Percentiles rank a stretch among this genome's conserved stretches.
Evolutionary conservation across 306 rosid species (phyloP).

Genomic region (Corylus avellana): DNA sequence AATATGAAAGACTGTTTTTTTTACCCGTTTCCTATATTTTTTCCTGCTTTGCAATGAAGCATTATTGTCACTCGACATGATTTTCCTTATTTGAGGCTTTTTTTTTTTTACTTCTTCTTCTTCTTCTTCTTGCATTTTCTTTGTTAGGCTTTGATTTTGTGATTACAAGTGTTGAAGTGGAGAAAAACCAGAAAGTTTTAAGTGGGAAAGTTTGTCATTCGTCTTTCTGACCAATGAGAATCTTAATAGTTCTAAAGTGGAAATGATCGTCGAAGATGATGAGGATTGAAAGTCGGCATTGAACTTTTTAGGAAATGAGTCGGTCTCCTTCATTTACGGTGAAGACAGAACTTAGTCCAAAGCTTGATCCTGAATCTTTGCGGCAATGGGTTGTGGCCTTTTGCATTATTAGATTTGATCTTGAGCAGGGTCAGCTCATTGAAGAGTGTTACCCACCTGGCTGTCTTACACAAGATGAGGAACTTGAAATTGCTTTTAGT

Average conservation of each 20-base stretch:
- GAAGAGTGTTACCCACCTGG: constrained; percentile 92
- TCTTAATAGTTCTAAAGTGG: constrained; percentile 30
- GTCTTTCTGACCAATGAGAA: constrained; percentile 31
- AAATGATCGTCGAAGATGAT: constrained; percentile 31
- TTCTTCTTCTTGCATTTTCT: constrained; percentile 11
- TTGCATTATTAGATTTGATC: constrained; percentile 85
- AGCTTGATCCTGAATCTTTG: constrained; percentile 69
- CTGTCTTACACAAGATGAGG: constrained; percentile 72
- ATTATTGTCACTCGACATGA: background rate
- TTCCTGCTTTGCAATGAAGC: background rate
- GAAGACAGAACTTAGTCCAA: constrained; percentile 66
- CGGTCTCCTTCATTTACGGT: constrained; percentile 73
- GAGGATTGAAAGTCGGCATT: constrained; percentile 26
- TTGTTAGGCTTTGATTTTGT: constrained; percentile 31
- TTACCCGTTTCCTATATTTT: background rate
- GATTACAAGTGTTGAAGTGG: constrained; percentile 27
- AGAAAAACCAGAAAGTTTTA: constrained; percentile 5
- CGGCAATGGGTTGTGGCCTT: constrained; percentile 76
- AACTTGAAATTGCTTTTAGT: constrained; percentile 78
- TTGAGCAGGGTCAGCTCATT: constrained; percentile 88
- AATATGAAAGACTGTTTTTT: background rate
- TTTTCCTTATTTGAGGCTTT: constrained; percentile 4
- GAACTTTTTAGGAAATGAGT: constrained; percentile 60
- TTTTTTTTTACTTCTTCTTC: background rate
- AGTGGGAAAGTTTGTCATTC: constrained; percentile 18